Conservation (phyloP, 768 basidiomycete species). For the Baorangia bicolor region DNA sequence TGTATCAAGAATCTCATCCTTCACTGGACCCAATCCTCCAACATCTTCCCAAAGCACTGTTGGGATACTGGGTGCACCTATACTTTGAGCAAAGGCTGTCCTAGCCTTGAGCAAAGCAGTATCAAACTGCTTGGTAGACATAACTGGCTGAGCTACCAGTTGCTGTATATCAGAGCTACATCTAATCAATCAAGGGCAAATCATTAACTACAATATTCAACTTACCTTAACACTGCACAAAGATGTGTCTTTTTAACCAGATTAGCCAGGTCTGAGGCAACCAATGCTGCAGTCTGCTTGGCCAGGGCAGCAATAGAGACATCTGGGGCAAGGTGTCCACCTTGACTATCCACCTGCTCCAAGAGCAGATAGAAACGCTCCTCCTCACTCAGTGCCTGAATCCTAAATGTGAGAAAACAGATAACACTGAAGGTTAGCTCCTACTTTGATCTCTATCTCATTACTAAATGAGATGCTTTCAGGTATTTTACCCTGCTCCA, state of each 20-base stretch:
- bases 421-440: background rate
- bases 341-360: conserved; percentile 38
- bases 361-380: conserved; percentile 65
- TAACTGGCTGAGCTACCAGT: conserved; percentile 10
- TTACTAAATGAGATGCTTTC: conserved; percentile 80
- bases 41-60: conserved; percentile 97
- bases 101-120: conserved; percentile 69
- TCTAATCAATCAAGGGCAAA: background rate
- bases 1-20: conserved; percentile 92
- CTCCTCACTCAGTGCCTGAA: conserved; percentile 76
- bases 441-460: conserved; percentile 72
- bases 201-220: background rate
- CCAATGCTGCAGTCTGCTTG: conserved; percentile 86
- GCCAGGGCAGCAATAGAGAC: conserved; percentile 73
- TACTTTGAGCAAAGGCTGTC: conserved; percentile 81
- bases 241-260: conserved; percentile 60
- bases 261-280: conserved; percentile 75
- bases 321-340: conserved; percentile 61
- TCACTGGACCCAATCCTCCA: conserved; percentile 85
- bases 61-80: conserved; percentile 97
- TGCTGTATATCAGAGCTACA: conserved; percentile 4
- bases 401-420: background rate
- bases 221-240: conserved; percentile 38
- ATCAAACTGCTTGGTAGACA: conserved; percentile 64
- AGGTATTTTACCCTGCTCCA: conserved; percentile 64